phyloP scores from a whole-genome alignment of 192 early-diverging fungal species.

The Linnemannia schmuckeri region DNA sequence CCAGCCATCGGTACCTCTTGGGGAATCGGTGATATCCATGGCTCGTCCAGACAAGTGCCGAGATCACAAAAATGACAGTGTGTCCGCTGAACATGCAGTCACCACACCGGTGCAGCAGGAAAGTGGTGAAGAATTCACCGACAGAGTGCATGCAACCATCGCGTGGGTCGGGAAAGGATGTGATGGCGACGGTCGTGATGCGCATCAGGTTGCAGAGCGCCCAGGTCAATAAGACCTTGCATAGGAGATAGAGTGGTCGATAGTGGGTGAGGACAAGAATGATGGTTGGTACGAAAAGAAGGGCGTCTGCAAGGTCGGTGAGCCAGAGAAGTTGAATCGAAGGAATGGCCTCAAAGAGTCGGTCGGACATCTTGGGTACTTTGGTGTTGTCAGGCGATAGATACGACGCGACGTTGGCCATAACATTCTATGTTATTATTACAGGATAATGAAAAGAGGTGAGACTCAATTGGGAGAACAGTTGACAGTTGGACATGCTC shows the following conservation, averaged over 20 bases:
- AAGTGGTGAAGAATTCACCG: conserved; percentile 67
- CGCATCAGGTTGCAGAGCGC: conserved; percentile 65
- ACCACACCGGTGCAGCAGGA: conserved; percentile 70
- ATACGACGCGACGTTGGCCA: conserved; percentile 72
- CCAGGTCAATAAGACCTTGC: conserved; percentile 64
- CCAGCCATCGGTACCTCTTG: conserved; percentile 37
- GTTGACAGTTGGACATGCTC: background rate
- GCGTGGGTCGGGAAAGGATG: conserved; percentile 71
- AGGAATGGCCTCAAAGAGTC: conserved; percentile 69
- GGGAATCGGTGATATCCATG: conserved; percentile 58
- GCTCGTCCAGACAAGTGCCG: conserved; percentile 69
- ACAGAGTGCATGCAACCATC: conserved; percentile 62
- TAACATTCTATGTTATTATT: conserved; percentile 57
- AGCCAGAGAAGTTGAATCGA: conserved; percentile 64
- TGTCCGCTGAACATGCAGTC: conserved; percentile 75
- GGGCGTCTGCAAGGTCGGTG: conserved; percentile 71
- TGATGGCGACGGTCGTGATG: conserved; percentile 71
- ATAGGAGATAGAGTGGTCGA: conserved; percentile 64
- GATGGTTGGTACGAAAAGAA: conserved; percentile 65
- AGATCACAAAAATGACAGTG: conserved; percentile 70
- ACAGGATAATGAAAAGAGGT: background rate
- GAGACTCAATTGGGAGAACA: background rate
- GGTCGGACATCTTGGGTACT: conserved; percentile 56
- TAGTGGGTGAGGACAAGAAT: conserved; percentile 62
- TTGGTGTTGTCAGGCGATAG: conserved; percentile 50